Percentiles rank a stretch among this genome's conserved stretches.
These are phyloP conservation scores for Dalbergia cultrata DNA, from an alignment of 306 rosid genomes.

Conservation along the genomic window DNA sequence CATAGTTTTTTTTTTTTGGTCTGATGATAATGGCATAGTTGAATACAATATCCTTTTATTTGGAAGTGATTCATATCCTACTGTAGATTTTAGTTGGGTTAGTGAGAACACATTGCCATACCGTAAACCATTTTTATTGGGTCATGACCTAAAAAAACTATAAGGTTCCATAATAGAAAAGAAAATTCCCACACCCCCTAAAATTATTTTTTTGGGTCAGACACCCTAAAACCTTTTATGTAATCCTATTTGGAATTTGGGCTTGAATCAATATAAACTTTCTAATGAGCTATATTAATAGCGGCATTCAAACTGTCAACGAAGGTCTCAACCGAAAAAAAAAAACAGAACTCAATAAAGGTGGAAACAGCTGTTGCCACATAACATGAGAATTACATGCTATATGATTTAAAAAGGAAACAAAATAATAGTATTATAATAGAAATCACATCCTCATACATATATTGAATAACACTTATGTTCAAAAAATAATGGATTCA, in stretches of 20 bases:
- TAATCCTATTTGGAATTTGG: neutral
- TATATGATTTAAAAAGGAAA: slow-evolving; percentile 7
- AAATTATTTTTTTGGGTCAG: too few species aligned
- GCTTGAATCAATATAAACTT: neutral
- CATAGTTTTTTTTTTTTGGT: too few species aligned
- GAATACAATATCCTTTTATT: too few species aligned
- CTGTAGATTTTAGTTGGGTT: too few species aligned
- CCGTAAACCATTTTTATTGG: neutral
- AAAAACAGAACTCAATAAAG: neutral
- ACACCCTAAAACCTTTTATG: too few species aligned
- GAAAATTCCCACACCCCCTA: neutral
- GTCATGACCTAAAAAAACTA: too few species aligned
- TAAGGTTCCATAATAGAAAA: neutral
- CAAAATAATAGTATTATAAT: slow-evolving; percentile 21
- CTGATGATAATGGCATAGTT: too few species aligned
- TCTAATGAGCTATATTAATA: slow-evolving; percentile 1
- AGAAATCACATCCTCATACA: slow-evolving; percentile 52
- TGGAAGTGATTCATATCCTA: too few species aligned
- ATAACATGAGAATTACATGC: slow-evolving; percentile 37
- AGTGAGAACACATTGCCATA: neutral
- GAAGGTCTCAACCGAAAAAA: neutral
- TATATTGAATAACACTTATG: slow-evolving; percentile 65
- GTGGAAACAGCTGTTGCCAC: slow-evolving; percentile 39
- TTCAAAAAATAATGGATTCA: slow-evolving; percentile 69
- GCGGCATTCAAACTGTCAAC: slow-evolving; percentile 15